Conservation (phyloP, 345 rosid genomes). For the Noccaea bulbosa region DNA sequence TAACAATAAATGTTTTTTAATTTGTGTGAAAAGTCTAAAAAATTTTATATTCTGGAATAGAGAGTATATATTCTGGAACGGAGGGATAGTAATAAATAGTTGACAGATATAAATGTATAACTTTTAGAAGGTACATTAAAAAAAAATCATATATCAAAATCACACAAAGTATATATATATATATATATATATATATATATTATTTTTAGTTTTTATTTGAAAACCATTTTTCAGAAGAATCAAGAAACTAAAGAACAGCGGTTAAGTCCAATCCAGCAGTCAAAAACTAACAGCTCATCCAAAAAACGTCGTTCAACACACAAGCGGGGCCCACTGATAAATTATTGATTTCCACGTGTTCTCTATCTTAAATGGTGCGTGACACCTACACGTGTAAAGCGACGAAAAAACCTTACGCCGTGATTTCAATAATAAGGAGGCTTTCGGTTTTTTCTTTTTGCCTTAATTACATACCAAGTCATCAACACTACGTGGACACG, state of each 20-base stretch:
- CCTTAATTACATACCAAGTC: conserved; percentile 32
- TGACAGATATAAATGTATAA: conserved; percentile 26
- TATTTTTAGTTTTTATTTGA: background rate
- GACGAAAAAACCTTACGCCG: conserved; percentile 31
- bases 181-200: too few species aligned
- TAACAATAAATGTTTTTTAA: too few species aligned
- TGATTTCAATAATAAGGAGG: conserved; percentile 39
- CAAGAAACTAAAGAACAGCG: background rate
- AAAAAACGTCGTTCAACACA: conserved; percentile 8
- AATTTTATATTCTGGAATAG: too few species aligned
- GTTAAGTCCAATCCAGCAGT: conserved; percentile 32
- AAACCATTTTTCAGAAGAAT: background rate
- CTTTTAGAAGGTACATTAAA: conserved; percentile 21
- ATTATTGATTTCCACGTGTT: conserved; percentile 43
- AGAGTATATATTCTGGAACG: too few species aligned
- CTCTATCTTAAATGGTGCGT: conserved; percentile 15
- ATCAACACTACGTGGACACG: conserved; percentile 13
- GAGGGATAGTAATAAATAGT: conserved; percentile 34
- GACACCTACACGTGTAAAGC: conserved; percentile 35
- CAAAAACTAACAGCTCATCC: conserved; percentile 40
- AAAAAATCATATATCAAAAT: conserved; percentile 23
- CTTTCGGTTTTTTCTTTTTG: conserved; percentile 19
- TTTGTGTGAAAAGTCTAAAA: too few species aligned
- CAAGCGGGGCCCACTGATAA: conserved; percentile 29
- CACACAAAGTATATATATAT: background rate